These are phyloP conservation scores for Solioccasus polychromus DNA, from an alignment of 768 basidiomycete species.

Conservation along the genomic window DNA sequence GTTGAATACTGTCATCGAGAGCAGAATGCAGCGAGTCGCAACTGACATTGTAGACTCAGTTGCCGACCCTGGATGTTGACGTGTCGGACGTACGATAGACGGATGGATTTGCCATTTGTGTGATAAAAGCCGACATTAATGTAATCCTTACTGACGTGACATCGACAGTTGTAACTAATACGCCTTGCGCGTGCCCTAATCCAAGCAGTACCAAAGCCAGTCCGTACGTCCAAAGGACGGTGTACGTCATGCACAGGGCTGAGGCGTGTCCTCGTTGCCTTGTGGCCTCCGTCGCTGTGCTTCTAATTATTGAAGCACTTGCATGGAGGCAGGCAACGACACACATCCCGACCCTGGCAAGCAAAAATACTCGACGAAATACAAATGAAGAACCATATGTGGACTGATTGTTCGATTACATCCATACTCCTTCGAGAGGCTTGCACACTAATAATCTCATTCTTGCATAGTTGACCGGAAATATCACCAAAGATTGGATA, in stretches of 20 bases:
- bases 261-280: conserved; percentile 9
- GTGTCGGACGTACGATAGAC: conserved; percentile 3
- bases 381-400: conserved; percentile 14
- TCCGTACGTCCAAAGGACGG: conserved; percentile 3
- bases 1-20: conserved; percentile 38
- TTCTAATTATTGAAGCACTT: conserved; percentile 9
- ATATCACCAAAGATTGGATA: conserved; percentile 20
- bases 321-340: conserved; percentile 5
- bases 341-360: conserved; percentile 11
- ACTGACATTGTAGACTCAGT: conserved; percentile 10
- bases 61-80: conserved; percentile 14
- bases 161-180: conserved; percentile 25
- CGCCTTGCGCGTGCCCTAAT: conserved; percentile 17
- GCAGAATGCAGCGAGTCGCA: conserved; percentile 31
- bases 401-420: conserved; percentile 11
- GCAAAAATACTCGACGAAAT: conserved; percentile 26
- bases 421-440: not conserved
- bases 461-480: conserved; percentile 2
- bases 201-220: conserved; percentile 19
- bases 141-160: conserved; percentile 28
- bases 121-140: conserved; percentile 24
- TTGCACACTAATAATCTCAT: not conserved
- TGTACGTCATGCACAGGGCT: conserved; percentile 5
- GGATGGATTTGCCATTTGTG: conserved; percentile 3
- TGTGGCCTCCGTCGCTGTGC: conserved; percentile 3